Percentiles rank a stretch among this genome's conserved stretches.
Evolutionary conservation across 1,284 basidiomycete genomes (phyloP).

Genomic region (Apiotrichum gamsii): DNA sequence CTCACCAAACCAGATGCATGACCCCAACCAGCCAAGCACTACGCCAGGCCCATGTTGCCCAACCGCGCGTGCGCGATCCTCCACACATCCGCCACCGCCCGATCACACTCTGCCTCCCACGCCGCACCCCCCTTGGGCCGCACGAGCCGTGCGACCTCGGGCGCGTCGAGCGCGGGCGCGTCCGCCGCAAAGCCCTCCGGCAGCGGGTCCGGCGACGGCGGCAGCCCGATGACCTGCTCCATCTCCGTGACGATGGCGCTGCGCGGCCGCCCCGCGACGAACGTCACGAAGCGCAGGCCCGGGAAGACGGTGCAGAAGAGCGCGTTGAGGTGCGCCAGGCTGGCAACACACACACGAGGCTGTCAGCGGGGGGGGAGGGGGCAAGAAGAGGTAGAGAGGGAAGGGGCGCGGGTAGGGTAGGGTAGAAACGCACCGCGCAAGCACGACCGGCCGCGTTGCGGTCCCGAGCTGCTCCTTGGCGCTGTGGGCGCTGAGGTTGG

Average conservation of each 20-base stretch:
- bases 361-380: constrained; percentile 1
- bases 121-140: constrained; percentile 21
- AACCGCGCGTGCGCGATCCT: constrained; percentile 64
- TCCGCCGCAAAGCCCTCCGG: constrained; percentile 21
- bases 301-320: constrained; percentile 69
- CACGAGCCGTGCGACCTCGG: constrained; percentile 30
- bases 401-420: neutral
- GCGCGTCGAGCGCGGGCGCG: constrained; percentile 49
- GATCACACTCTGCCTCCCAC: constrained; percentile 61
- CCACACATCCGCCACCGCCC: constrained; percentile 68
- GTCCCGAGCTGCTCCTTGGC: constrained; percentile 65
- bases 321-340: constrained; percentile 59
- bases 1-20: too few species aligned
- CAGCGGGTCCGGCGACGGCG: constrained; percentile 24
- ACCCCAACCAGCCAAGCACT: too few species aligned
- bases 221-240: constrained; percentile 56
- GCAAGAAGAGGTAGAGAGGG: neutral
- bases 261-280: constrained; percentile 76
- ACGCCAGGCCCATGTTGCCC: constrained; percentile 29
- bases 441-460: constrained; percentile 33
- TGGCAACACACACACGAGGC: too few species aligned
- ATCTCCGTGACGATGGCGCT: constrained; percentile 68
- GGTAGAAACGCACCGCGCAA: constrained; percentile 30
- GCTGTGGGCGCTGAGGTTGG: constrained; percentile 61
- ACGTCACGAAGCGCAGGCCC: constrained; percentile 77